Evolutionary conservation across 208 protist genomes (phyloP).

Genomic region (Trypanosoma grayi): DNA sequence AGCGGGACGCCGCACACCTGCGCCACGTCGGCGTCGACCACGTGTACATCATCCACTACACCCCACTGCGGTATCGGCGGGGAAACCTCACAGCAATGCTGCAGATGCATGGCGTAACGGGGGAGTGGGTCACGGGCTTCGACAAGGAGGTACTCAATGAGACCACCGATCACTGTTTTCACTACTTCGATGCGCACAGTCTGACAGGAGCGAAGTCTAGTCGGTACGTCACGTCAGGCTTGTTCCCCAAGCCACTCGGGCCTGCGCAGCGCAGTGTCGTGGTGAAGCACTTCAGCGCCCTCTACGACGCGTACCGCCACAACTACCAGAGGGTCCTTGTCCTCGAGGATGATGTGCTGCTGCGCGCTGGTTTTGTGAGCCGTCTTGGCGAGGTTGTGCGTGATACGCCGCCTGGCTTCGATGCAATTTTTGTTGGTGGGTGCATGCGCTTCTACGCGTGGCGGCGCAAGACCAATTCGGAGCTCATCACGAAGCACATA

Average conservation of each 20-base stretch:
- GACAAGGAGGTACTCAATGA: conserved; percentile 21
- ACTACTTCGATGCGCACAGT: conserved; percentile 2
- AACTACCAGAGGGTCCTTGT: conserved; percentile 18
- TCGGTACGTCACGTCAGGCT: neutral
- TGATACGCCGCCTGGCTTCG: conserved; percentile 14
- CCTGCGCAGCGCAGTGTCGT: conserved; percentile 13
- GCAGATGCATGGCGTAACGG: conserved; percentile 4
- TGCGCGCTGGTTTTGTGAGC: conserved; percentile 14
- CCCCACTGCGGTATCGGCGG: conserved; percentile 10
- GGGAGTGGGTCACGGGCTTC: conserved; percentile 25
- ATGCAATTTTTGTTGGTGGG: conserved; percentile 29
- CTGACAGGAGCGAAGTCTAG: neutral
- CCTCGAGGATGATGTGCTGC: conserved; percentile 30
- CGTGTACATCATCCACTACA: conserved; percentile 38
- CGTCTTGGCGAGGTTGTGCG: conserved; percentile 16
- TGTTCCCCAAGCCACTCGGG: neutral
- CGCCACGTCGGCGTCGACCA: conserved; percentile 20
- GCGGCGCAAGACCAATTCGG: conserved; percentile 13
- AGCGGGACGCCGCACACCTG: neutral
- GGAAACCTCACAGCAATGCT: conserved; percentile 11
- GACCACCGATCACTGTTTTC: conserved; percentile 18
- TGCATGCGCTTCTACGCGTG: conserved; percentile 25
- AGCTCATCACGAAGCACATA: conserved; percentile 23
- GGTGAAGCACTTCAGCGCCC: conserved; percentile 24
- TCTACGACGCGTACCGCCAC: conserved; percentile 24